Evolutionary conservation across 2,329 filamentous ascomycete species (phyloP).

Genomic region (Sporothrix luriei): DNA sequence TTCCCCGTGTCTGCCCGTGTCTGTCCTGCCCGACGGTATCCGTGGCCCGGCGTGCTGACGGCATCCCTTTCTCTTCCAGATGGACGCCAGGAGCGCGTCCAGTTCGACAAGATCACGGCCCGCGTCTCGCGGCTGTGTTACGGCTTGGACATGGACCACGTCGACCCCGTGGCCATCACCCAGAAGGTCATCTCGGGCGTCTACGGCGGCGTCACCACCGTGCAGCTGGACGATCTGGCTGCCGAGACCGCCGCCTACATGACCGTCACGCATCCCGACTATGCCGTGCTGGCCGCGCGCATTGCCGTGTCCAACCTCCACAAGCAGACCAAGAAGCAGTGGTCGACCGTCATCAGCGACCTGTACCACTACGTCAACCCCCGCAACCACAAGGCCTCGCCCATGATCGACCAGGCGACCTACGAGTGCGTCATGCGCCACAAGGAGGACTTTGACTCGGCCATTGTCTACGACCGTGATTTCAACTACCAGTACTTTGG

Average conservation of each 20-base stretch:
- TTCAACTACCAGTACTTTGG: constrained; percentile 99
- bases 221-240: constrained; percentile 94
- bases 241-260: constrained; percentile 99
- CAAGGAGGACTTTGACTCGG: constrained; percentile 95
- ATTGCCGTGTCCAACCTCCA: constrained; percentile 99
- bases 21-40: background rate
- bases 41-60: background rate
- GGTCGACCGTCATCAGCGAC: constrained; percentile 91
- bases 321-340: constrained; percentile 99
- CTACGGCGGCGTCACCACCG: constrained; percentile 95
- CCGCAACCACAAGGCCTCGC: constrained; percentile 78
- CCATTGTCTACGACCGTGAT: constrained; percentile 98
- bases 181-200: constrained; percentile 99
- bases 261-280: constrained; percentile 99
- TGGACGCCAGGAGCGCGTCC: constrained; percentile 98
- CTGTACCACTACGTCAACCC: constrained; percentile 96
- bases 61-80: constrained; percentile 59
- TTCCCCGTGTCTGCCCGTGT: background rate
- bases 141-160: constrained; percentile 89
- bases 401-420: constrained; percentile 91
- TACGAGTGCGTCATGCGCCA: constrained; percentile 95
- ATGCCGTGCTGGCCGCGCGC: constrained; percentile 95
- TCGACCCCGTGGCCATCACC: constrained; percentile 96
- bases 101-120: constrained; percentile 99
- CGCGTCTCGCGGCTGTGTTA: constrained; percentile 98